These are phyloP conservation scores for Miscanthus sacchariflorus DNA, from an alignment of 202 grass and related monocot species.

Conservation along the genomic window DNA sequence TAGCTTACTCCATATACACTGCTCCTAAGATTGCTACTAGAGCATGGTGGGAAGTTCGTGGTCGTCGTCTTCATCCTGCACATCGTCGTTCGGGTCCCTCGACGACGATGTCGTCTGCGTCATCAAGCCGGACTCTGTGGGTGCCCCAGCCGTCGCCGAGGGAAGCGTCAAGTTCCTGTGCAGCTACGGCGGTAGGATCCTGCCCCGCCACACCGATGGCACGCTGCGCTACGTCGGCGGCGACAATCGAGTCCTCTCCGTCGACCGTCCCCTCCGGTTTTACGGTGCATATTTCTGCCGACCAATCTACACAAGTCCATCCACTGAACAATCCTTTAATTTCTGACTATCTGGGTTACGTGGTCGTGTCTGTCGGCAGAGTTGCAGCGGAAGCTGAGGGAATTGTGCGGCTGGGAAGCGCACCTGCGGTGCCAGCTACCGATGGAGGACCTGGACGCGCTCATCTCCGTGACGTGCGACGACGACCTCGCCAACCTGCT, in stretches of 20 bases:
- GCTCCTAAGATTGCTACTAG: not conserved
- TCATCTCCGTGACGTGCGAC: slow-evolving; percentile 75
- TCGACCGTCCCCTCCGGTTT: slow-evolving; percentile 60
- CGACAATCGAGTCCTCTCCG: slow-evolving; percentile 71
- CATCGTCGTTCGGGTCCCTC: slow-evolving; percentile 61
- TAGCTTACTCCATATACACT: not conserved
- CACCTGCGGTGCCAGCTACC: slow-evolving; percentile 80
- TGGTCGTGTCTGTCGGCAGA: slow-evolving; percentile 41
- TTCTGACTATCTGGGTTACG: slow-evolving; percentile 1
- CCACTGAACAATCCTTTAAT: not conserved
- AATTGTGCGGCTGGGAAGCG: slow-evolving; percentile 68
- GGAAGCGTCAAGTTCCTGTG: slow-evolving; percentile 73
- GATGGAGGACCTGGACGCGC: slow-evolving; percentile 86
- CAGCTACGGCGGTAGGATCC: slow-evolving; percentile 86
- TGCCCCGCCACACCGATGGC: slow-evolving; percentile 73
- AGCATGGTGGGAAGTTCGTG: slow-evolving; percentile 60
- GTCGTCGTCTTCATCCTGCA: slow-evolving; percentile 68
- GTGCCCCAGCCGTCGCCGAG: not conserved
- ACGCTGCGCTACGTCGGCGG: slow-evolving; percentile 86
- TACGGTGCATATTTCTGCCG: slow-evolving; percentile 39
- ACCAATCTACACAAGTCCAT: not conserved
- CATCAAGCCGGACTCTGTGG: not conserved
- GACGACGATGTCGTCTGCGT: slow-evolving; percentile 52
- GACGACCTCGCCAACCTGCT: slow-evolving; percentile 76
- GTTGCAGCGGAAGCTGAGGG: slow-evolving; percentile 66